A percentile compares a stretch with the other conserved stretches of the same genome.
phyloP scores from a whole-genome alignment of 202 grass and related monocot species.

The Cymbopogon flexuosus region DNA sequence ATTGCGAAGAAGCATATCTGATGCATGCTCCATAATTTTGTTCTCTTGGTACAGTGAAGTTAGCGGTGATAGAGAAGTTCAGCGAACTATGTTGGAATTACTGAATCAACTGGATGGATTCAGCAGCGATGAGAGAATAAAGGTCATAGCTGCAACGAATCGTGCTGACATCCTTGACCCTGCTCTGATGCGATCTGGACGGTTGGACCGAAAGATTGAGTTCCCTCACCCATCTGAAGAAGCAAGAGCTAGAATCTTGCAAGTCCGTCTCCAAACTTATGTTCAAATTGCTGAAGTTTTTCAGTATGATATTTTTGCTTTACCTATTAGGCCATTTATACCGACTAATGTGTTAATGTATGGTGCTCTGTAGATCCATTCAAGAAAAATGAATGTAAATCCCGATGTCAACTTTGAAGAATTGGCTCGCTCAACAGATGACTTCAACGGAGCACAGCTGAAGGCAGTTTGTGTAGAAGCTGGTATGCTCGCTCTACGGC shows the following conservation, averaged over 20 bases:
- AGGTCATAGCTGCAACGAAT: slow-evolving; percentile 96
- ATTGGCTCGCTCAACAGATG: slow-evolving; percentile 82
- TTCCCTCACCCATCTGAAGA: slow-evolving; percentile 88
- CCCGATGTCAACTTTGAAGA: slow-evolving; percentile 97
- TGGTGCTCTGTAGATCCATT: slow-evolving; percentile 64
- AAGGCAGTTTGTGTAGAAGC: slow-evolving; percentile 97
- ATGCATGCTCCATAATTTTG: neutral
- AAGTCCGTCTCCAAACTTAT: slow-evolving; percentile 45
- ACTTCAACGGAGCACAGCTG: slow-evolving; percentile 85
- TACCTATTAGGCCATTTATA: neutral
- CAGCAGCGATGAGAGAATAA: slow-evolving; percentile 83
- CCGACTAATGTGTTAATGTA: slow-evolving; percentile 13
- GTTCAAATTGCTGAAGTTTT: neutral
- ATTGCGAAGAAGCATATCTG: neutral
- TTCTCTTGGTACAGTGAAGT: slow-evolving; percentile 65
- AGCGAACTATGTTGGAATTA: slow-evolving; percentile 87
- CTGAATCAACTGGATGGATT: slow-evolving; percentile 98
- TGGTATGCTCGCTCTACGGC: slow-evolving; percentile 77
- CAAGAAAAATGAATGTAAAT: slow-evolving; percentile 90
- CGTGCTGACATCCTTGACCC: slow-evolving; percentile 88
- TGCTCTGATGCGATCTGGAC: slow-evolving; percentile 84
- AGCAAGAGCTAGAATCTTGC: slow-evolving; percentile 88
- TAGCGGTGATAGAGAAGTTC: slow-evolving; percentile 85
- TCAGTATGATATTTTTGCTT: neutral
- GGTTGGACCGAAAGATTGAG: slow-evolving; percentile 88